phyloP scores from a whole-genome alignment of 2,329 filamentous ascomycete genomes.

The Didymella pinodella region DNA sequence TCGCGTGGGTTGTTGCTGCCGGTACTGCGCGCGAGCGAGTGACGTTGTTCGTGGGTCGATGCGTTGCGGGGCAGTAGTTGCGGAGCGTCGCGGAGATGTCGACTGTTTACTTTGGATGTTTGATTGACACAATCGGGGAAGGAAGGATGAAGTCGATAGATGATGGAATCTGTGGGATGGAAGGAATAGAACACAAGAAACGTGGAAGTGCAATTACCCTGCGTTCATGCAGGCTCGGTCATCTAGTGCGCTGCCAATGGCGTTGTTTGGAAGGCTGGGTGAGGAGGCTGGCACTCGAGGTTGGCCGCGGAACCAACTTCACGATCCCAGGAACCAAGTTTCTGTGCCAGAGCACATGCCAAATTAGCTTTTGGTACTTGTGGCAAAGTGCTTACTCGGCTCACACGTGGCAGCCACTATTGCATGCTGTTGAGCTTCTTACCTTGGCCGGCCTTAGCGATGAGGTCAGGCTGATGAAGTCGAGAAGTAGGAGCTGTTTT shows the following conservation, averaged over 20 bases:
- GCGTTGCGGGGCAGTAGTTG: constrained; percentile 19
- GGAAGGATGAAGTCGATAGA: constrained; percentile 1
- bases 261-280: constrained; percentile 17
- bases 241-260: constrained; percentile 17
- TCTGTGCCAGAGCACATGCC: constrained; percentile 3
- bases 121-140: background rate
- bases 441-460: too few species aligned
- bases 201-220: constrained; percentile 9
- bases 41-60: constrained; percentile 19
- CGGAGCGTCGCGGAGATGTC: constrained; percentile 12
- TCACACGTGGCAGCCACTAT: background rate
- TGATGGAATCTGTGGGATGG: background rate
- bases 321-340: constrained; percentile 8
- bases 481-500: too few species aligned
- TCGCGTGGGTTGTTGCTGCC: constrained; percentile 5
- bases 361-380: background rate
- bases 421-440: too few species aligned
- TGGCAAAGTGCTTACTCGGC: constrained; percentile 1
- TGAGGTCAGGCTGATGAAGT: too few species aligned
- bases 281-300: constrained; percentile 18
- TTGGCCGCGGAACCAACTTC: constrained; percentile 16
- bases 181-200: background rate
- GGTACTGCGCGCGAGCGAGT: constrained; percentile 16
- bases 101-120: constrained; percentile 1
- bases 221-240: constrained; percentile 10